Evolutionary conservation across 306 rosid species (phyloP).

Genomic region (Dryas drummondii): DNA sequence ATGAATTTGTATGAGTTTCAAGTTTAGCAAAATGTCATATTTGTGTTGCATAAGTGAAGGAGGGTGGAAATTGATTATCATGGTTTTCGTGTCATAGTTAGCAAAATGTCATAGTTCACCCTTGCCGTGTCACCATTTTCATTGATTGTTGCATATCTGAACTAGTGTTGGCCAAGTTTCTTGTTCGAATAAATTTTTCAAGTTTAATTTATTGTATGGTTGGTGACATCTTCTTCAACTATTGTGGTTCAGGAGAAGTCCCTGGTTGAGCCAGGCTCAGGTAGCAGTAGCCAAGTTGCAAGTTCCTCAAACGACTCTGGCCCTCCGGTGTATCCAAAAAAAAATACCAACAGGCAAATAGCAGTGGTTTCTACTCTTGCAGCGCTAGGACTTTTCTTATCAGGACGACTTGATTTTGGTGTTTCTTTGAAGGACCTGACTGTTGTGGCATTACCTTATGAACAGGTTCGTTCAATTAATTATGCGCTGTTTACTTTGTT

Average conservation of each 20-base stretch:
- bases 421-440: conserved; percentile 91
- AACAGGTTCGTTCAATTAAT: conserved; percentile 49
- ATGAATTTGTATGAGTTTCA: not conserved
- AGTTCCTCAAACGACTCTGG: conserved; percentile 36
- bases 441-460: conserved; percentile 81
- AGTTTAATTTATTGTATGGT: not conserved
- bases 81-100: too few species aligned
- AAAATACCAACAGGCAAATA: conserved; percentile 52
- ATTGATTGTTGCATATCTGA: not conserved
- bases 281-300: conserved; percentile 28
- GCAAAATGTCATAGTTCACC: too few species aligned
- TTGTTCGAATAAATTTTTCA: not conserved
- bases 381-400: conserved; percentile 69
- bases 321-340: conserved; percentile 60
- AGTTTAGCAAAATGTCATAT: not conserved
- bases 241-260: conserved; percentile 38
- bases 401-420: conserved; percentile 75
- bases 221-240: not conserved
- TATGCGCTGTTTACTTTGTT: not conserved
- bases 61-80: too few species aligned
- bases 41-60: too few species aligned
- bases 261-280: conserved; percentile 38
- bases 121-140: not conserved
- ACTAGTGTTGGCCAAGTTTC: not conserved
- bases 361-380: conserved; percentile 72